Percentiles rank a stretch among this genome's conserved stretches.
These are phyloP conservation scores for Flaveria floridana DNA, from an alignment of 140 eudicot species.

Conservation along the genomic window DNA sequence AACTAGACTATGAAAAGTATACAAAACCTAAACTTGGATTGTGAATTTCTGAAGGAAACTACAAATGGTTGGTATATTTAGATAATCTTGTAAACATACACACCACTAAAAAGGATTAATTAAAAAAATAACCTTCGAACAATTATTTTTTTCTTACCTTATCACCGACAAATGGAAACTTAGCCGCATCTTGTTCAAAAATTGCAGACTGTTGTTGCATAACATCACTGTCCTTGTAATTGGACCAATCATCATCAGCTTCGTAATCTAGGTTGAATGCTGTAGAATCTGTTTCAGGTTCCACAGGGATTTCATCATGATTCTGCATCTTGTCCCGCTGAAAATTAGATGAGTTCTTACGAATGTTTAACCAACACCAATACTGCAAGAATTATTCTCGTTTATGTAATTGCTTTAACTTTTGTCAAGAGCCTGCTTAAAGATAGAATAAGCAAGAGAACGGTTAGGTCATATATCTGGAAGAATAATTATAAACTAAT, in stretches of 20 bases:
- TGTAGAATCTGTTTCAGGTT: conserved; percentile 40
- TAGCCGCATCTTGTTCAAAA: conserved; percentile 65
- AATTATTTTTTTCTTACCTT: conserved; percentile 45
- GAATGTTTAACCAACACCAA: conserved; percentile 4
- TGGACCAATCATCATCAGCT: conserved; percentile 61
- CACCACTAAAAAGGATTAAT: neutral
- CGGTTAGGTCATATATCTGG: conserved; percentile 1
- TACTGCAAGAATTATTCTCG: conserved; percentile 7
- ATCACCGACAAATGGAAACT: conserved; percentile 72
- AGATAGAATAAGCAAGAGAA: conserved; percentile 10
- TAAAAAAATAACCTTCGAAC: neutral
- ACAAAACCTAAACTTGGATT: neutral
- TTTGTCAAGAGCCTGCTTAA: conserved; percentile 18
- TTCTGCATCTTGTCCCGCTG: conserved; percentile 50
- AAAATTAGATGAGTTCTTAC: conserved; percentile 13
- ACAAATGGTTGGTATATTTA: neutral
- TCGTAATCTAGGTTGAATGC: conserved; percentile 41
- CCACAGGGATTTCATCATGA: conserved; percentile 48
- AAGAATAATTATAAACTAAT: neutral
- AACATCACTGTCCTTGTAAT: conserved; percentile 69
- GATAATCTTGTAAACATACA: neutral
- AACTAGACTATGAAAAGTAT: neutral
- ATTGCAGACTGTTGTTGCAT: conserved; percentile 81
- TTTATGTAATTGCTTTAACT: conserved; percentile 11
- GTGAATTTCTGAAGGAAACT: neutral